Percentiles rank a stretch among this genome's conserved stretches.
phyloP scores from a whole-genome alignment of 176 grass and related monocot genomes.

The Lolium multiflorum region DNA sequence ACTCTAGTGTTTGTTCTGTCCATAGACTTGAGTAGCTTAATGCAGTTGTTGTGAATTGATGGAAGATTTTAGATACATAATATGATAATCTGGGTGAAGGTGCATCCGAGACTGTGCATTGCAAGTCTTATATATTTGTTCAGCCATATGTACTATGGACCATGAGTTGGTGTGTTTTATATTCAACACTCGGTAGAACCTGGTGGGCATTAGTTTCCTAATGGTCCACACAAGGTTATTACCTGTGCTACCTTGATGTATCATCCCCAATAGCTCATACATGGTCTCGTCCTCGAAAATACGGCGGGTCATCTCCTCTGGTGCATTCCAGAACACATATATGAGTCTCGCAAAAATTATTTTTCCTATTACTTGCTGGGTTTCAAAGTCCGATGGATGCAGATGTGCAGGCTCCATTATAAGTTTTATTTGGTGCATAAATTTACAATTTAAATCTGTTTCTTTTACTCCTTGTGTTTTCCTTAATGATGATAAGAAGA shows the following conservation, averaged over 20 bases:
- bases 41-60: background rate
- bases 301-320: no score
- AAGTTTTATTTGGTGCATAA: background rate
- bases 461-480: no score
- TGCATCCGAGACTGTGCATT: background rate
- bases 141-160: background rate
- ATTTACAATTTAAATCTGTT: background rate
- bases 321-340: background rate
- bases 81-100: background rate
- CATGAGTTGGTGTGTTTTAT: background rate
- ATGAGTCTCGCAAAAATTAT: no score
- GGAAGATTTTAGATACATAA: no score
- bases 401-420: background rate
- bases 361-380: background rate
- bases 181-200: background rate
- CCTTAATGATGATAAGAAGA: no score
- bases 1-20: no score
- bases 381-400: background rate
- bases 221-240: background rate
- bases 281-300: no score
- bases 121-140: background rate
- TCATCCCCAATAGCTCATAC: background rate
- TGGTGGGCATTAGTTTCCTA: background rate
- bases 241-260: conserved; percentile 4
- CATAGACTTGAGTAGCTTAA: background rate